A percentile compares a stretch with the other conserved stretches of the same genome.
Evolutionary conservation across 2,329 filamentous ascomycete genomes (phyloP).

Genomic region (Botrytis hyacinthi): DNA sequence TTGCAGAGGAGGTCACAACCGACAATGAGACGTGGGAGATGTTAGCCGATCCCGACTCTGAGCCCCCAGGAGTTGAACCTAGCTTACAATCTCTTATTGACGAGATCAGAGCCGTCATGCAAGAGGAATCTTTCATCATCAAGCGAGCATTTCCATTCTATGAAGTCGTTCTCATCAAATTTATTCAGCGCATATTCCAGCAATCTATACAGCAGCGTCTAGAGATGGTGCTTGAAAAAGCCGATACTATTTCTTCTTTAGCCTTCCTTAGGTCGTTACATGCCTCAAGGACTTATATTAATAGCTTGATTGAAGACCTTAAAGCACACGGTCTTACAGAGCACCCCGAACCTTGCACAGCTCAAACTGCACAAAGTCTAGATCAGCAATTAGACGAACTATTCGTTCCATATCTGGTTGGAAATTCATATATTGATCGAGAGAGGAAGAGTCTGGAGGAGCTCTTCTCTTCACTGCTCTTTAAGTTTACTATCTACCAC

Average conservation of each 20-base stretch:
- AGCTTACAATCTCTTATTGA: constrained; percentile 89
- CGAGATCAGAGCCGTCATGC: constrained; percentile 91
- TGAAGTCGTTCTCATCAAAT: constrained; percentile 88
- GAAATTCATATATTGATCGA: constrained; percentile 68
- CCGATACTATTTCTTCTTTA: constrained; percentile 83
- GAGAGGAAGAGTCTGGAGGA: constrained; percentile 72
- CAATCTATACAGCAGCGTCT: constrained; percentile 96
- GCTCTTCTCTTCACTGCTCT: constrained; percentile 84
- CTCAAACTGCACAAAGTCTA: constrained; percentile 74
- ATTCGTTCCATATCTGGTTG: constrained; percentile 68
- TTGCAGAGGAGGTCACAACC: constrained; percentile 62
- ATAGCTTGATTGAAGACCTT: constrained; percentile 82
- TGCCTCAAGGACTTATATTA: constrained; percentile 86
- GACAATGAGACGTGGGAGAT: constrained; percentile 76
- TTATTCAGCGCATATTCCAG: constrained; percentile 93
- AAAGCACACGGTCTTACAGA: constrained; percentile 94
- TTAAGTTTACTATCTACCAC: constrained; percentile 97
- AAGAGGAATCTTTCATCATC: constrained; percentile 96
- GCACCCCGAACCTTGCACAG: constrained; percentile 86
- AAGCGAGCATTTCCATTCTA: constrained; percentile 95
- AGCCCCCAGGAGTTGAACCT: constrained; percentile 86
- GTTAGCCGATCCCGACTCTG: constrained; percentile 89
- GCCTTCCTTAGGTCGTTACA: constrained; percentile 90
- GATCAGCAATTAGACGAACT: constrained; percentile 76
- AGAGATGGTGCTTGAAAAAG: constrained; percentile 94